Conservation (phyloP, 73 alveolate species). For the Paramecium octaurelia region DNA sequence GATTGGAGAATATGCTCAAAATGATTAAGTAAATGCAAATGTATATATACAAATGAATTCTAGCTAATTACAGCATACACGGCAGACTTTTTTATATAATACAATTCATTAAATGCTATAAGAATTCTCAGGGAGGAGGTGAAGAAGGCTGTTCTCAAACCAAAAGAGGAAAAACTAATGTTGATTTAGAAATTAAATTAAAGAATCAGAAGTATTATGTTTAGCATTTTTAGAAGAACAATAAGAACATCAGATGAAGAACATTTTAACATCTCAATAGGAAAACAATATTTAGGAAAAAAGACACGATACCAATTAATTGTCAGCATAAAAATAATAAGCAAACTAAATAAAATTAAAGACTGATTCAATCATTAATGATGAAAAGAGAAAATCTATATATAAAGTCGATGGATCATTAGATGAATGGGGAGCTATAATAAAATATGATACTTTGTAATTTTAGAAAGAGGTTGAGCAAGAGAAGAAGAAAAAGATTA, state of each 20-base stretch:
- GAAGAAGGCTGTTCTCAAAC: neutral
- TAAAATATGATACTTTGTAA: neutral
- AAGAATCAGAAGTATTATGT: neutral
- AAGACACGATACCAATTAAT: neutral
- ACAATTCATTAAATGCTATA: neutral
- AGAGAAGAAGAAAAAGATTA: neutral
- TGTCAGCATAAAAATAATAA: neutral
- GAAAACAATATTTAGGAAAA: neutral
- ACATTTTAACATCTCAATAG: neutral
- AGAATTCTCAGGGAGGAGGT: neutral
- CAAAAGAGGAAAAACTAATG: neutral
- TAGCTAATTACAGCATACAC: neutral
- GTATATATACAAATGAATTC: neutral
- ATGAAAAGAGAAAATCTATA: neutral
- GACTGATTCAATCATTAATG: neutral
- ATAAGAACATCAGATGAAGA: neutral
- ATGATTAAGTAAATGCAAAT: neutral
- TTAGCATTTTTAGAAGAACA: neutral
- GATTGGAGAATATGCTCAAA: neutral
- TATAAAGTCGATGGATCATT: slow-evolving; percentile 11
- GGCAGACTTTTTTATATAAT: neutral
- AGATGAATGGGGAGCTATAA: slow-evolving; percentile 29
- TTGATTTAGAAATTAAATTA: neutral
- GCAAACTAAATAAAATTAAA: neutral
- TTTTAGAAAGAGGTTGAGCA: neutral